Evolutionary conservation across 805 yeast species (phyloP).

Genomic region (Hanseniaspora guilliermondii): DNA sequence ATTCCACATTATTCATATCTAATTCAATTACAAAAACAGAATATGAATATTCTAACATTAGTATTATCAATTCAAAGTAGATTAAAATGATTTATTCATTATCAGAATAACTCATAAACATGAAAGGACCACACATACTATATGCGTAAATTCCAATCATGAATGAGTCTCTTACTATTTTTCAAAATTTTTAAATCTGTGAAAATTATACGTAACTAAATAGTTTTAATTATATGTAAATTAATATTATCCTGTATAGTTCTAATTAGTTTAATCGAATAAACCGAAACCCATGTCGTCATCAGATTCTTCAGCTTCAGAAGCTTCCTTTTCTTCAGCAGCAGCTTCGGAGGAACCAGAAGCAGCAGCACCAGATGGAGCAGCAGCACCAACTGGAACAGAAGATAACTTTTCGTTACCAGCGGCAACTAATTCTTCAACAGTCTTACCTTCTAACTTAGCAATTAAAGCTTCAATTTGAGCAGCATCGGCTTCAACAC

Average conservation of each 20-base stretch:
- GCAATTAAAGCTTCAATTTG: constrained; percentile 68
- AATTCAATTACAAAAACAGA: too few relatives aligned
- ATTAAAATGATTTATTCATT: too few relatives aligned
- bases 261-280: constrained; percentile 63
- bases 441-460: constrained; percentile 87
- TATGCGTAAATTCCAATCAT: too few relatives aligned
- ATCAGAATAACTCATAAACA: too few relatives aligned
- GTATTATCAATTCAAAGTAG: too few relatives aligned
- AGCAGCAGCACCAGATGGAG: constrained; percentile 61
- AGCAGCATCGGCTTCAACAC: constrained; percentile 87
- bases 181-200: not conserved
- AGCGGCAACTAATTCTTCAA: constrained; percentile 80
- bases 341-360: constrained; percentile 61
- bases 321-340: constrained; percentile 60
- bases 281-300: constrained; percentile 93
- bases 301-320: constrained; percentile 50
- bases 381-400: constrained; percentile 97
- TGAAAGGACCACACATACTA: too few relatives aligned
- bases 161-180: not conserved
- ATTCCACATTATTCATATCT: too few relatives aligned
- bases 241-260: not conserved
- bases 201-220: not conserved
- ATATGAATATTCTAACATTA: too few relatives aligned
- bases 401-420: constrained; percentile 95
- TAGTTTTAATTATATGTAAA: not conserved